These are phyloP conservation scores for Venturia aucupariae DNA, from an alignment of 2,329 filamentous ascomycete genomes.

Conservation along the genomic window DNA sequence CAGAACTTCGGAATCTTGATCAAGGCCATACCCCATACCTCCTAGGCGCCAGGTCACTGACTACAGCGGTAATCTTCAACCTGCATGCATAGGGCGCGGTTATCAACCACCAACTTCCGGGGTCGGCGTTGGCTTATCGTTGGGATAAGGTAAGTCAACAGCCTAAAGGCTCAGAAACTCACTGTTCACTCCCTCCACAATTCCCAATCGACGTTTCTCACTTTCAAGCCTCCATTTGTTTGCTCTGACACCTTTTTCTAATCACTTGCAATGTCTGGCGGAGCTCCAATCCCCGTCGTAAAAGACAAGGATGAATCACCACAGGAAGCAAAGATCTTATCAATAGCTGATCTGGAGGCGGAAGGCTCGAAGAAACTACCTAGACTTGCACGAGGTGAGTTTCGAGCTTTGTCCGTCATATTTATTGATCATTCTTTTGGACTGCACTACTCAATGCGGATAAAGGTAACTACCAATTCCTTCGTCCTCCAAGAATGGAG, in stretches of 20 bases:
- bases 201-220: not conserved
- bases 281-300: not conserved
- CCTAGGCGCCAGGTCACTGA: not conserved
- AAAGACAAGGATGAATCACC: constrained; percentile 7
- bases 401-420: not conserved
- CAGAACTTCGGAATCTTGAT: too few species aligned
- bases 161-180: too few species aligned
- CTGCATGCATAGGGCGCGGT: not conserved
- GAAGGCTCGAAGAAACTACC: constrained; percentile 10
- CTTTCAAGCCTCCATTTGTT: not conserved
- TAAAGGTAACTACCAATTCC: too few species aligned
- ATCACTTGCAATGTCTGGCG: not conserved
- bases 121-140: not conserved
- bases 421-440: too few species aligned
- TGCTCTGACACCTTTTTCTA: not conserved
- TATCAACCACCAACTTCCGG: too few species aligned
- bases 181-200: too few species aligned
- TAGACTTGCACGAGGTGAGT: not conserved
- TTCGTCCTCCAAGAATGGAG: too few species aligned
- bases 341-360: constrained; percentile 6
- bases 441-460: too few species aligned
- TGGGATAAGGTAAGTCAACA: not conserved
- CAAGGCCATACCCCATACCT: too few species aligned
- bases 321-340: constrained; percentile 5
- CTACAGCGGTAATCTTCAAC: not conserved